Evolutionary conservation across 306 rosid species (phyloP).

Genomic region (Vigna unguiculata): DNA sequence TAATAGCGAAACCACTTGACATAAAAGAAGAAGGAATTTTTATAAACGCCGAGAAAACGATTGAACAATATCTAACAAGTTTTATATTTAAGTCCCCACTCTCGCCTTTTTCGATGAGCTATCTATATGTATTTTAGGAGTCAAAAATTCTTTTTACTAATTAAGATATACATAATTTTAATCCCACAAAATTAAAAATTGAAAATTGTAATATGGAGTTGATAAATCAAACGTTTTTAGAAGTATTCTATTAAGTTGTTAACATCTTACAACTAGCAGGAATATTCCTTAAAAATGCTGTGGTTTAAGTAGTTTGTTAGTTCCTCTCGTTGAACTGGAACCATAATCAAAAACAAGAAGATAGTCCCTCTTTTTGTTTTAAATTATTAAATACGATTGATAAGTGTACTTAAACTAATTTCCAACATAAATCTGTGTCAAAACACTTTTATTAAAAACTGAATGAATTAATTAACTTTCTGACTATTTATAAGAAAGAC

Average conservation of each 20-base stretch:
- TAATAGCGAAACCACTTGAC: neutral
- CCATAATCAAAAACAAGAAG: neutral
- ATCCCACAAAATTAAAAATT: neutral
- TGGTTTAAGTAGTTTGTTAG: neutral
- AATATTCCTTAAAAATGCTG: slow-evolving; percentile 37
- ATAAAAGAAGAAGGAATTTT: neutral
- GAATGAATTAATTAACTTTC: neutral
- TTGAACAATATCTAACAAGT: slow-evolving; percentile 1
- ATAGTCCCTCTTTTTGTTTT: neutral
- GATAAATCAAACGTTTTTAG: neutral
- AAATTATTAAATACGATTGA: neutral
- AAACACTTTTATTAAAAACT: neutral
- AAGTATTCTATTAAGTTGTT: neutral
- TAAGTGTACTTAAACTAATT: neutral
- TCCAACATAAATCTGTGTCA: neutral
- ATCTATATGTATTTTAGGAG: neutral
- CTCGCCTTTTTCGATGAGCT: neutral
- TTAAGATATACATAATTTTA: neutral
- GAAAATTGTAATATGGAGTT: neutral
- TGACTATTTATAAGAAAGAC: neutral
- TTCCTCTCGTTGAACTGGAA: neutral
- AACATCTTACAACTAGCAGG: neutral
- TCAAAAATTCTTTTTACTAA: neutral
- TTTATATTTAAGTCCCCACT: neutral
- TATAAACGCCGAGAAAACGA: neutral